Conservation (phyloP, 2,329 filamentous ascomycete species). For the Aureobasidium sp. region DNA sequence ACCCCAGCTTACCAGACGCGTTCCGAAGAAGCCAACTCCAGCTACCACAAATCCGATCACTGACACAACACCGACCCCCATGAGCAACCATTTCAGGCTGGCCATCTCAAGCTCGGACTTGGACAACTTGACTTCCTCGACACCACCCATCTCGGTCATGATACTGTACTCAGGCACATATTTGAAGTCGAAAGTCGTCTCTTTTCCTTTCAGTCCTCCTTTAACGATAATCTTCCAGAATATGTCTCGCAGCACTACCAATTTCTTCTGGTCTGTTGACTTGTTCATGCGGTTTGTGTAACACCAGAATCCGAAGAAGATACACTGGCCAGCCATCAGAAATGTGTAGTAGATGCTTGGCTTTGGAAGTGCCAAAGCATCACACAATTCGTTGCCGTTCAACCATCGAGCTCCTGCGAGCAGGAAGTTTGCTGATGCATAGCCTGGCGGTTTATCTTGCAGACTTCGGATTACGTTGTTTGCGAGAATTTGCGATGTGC, state of each 20-base stretch:
- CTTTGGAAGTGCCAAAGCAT: slow-evolving; percentile 52
- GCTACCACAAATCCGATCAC: slow-evolving; percentile 22
- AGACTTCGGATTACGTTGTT: slow-evolving; percentile 69
- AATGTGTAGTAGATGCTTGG: slow-evolving; percentile 53
- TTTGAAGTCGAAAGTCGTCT: slow-evolving; percentile 63
- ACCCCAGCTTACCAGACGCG: neutral
- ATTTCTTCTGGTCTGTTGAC: slow-evolving; percentile 46
- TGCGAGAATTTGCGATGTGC: slow-evolving; percentile 57
- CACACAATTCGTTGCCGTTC: slow-evolving; percentile 58
- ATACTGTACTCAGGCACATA: slow-evolving; percentile 55
- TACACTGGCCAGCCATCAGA: slow-evolving; percentile 57
- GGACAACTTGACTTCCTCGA: slow-evolving; percentile 33
- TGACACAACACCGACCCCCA: slow-evolving; percentile 31
- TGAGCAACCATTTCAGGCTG: slow-evolving; percentile 41
- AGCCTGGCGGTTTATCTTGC: slow-evolving; percentile 58
- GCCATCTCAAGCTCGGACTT: slow-evolving; percentile 39
- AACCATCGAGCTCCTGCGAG: slow-evolving; percentile 62
- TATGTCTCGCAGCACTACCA: slow-evolving; percentile 44
- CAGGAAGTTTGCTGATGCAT: slow-evolving; percentile 59
- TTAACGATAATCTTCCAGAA: slow-evolving; percentile 58
- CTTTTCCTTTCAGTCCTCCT: slow-evolving; percentile 54
- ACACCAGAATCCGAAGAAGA: slow-evolving; percentile 54
- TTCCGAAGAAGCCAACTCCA: slow-evolving; percentile 12
- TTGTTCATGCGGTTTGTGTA: slow-evolving; percentile 47
- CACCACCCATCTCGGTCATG: slow-evolving; percentile 42